These are phyloP conservation scores for Sugiyamaella americana DNA, from an alignment of 805 yeast species.

Conservation along the genomic window DNA sequence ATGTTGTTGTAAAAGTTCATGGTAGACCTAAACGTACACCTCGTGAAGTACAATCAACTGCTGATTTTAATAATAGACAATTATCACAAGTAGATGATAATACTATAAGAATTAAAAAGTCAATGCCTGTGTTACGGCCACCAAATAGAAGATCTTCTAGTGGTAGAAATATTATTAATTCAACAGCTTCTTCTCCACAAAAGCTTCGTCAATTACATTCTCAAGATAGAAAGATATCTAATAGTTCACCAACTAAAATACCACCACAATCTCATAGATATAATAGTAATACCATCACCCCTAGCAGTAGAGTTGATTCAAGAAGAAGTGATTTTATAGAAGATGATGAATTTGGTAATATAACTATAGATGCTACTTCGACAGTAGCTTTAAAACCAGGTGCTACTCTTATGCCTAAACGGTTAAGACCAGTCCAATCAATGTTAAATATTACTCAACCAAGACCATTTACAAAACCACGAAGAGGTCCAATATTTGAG, in stretches of 20 bases:
- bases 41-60: constrained; percentile 3
- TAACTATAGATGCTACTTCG: neutral
- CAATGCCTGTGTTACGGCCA: constrained; percentile 13
- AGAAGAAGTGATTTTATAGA: neutral
- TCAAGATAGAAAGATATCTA: neutral
- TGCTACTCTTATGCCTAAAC: neutral
- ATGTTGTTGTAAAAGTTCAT: constrained; percentile 13
- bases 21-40: neutral
- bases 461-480: constrained; percentile 1
- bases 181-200: neutral
- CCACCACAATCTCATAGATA: neutral
- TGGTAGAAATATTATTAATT: neutral
- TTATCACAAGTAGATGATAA: neutral
- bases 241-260: neutral
- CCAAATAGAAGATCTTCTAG: neutral
- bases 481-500: constrained; percentile 20
- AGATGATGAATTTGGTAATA: neutral
- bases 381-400: constrained; percentile 1
- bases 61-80: neutral
- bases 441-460: constrained; percentile 8
- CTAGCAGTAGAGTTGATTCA: neutral
- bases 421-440: constrained; percentile 21
- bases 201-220: neutral
- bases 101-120: constrained; percentile 11
- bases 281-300: neutral